Evolutionary conservation across 225 moss, liverwort and hornwort genomes (phyloP), one percentile per base, ranked within the genome.

Genomic region (Pseudisothecium myosuroides): DNA sequence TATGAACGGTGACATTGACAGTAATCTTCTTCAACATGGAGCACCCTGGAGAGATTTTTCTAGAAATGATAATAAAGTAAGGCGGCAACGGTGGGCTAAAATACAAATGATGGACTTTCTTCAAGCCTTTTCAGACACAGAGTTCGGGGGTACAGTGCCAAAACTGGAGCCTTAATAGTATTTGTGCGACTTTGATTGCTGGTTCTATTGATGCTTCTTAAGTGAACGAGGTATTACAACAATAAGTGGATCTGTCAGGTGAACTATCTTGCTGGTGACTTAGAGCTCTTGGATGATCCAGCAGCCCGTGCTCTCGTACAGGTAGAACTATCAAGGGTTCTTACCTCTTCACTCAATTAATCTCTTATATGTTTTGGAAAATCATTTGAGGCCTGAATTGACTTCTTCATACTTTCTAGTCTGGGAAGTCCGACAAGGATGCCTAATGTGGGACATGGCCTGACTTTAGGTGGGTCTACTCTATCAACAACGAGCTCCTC

Each of bases 281-380:
- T 94, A 11, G 98, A 98, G 86, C 52, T 98, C 87, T 93, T 96
- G 73, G 98, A 98, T 86, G 97, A 98, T 90, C 98, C 97, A 67
- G 93, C 95, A 91, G 95, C 95, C 61, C 90, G 86, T 93, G 98
- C 94, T 84, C 91, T 98, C 76, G 39, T 95, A 81, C 93, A 98
- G 95, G 98, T 97, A 91, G 23, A 69, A 50, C 31, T 71, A 43
- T 55, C 43, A 55, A 68, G 17, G 68, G 14, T 59, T 83, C 41
- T 76, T 54, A 69, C 39, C n/a, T 64, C 76, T 74, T 65, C 50
- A 52, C 76, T 49, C 65, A 80, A 31, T n/a, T 49, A 2, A 58
- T 79, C 29, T 81, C 56, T 71, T 22, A 7, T 64, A 21, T 62
- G 39, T 63, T 87, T 84, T n/a, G 36, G 19, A 41, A 43, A 39